Conservation (phyloP, 2,329 filamentous ascomycete species). For the Cadophora luteo-olivacea region DNA sequence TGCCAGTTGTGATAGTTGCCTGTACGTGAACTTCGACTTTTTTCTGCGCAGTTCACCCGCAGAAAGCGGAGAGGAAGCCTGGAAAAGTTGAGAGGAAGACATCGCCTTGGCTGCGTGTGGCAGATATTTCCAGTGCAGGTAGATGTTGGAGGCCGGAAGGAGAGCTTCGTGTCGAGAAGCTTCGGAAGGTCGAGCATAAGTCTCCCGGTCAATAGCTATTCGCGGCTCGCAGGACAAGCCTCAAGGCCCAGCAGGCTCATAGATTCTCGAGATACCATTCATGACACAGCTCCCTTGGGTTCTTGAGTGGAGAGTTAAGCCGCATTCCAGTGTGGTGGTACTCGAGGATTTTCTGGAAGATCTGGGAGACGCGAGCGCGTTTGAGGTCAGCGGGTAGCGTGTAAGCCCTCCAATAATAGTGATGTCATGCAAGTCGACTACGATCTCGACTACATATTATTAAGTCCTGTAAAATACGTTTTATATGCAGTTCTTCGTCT, state of each 20-base stretch:
- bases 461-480: background rate
- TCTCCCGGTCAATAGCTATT: no score
- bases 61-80: slow-evolving; percentile 53
- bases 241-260: background rate
- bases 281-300: background rate
- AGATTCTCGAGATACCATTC: background rate
- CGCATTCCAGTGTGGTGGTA: background rate
- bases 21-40: slow-evolving; percentile 81
- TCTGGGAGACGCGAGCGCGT: slow-evolving; percentile 10
- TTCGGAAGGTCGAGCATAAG: background rate
- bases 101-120: slow-evolving; percentile 34
- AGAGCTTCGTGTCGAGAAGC: background rate
- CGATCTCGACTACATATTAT: background rate
- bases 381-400: background rate
- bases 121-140: background rate
- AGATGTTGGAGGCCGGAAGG: background rate
- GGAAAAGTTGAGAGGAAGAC: slow-evolving; percentile 56
- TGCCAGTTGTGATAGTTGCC: slow-evolving; percentile 78
- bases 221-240: background rate
- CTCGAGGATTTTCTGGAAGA: background rate
- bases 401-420: slow-evolving; percentile 5
- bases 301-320: background rate
- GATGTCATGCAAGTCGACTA: background rate
- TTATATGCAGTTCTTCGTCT: background rate
- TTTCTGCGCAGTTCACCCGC: slow-evolving; percentile 33